Conservation (phyloP, 768 basidiomycete species). For the Sarcodon aspratus region DNA sequence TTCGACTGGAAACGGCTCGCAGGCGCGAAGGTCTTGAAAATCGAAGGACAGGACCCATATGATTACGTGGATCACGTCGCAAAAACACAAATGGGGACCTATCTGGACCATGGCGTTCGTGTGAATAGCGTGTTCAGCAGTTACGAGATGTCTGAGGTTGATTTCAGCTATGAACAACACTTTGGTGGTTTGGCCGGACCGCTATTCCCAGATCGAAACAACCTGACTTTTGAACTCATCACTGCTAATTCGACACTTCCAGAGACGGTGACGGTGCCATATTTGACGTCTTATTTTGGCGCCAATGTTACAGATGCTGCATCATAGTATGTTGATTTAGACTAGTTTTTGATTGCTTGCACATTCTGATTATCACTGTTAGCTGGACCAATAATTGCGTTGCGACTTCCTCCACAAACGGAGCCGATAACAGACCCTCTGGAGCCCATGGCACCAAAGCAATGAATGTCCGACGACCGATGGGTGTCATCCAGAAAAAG, state of each 20-base stretch:
- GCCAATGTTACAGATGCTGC: conserved; percentile 34
- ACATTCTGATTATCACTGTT: neutral
- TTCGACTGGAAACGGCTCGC: conserved; percentile 54
- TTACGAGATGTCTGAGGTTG: conserved; percentile 27
- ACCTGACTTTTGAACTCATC: conserved; percentile 36
- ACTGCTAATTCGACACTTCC: conserved; percentile 30
- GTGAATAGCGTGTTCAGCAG: conserved; percentile 53
- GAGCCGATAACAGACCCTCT: conserved; percentile 22
- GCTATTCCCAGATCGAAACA: conserved; percentile 32
- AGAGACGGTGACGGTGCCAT: conserved; percentile 43
- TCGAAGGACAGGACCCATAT: conserved; percentile 42
- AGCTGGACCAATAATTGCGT: conserved; percentile 55
- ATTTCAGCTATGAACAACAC: conserved; percentile 36
- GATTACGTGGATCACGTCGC: conserved; percentile 47
- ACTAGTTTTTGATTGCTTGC: conserved; percentile 21
- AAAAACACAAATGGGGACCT: conserved; percentile 48
- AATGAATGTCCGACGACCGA: neutral
- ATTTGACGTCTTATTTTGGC: conserved; percentile 35
- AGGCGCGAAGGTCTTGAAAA: conserved; percentile 43
- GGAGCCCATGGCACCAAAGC: neutral
- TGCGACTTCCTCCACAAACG: conserved; percentile 37
- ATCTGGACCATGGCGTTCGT: conserved; percentile 49
- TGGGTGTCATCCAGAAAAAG: neutral
- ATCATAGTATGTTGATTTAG: conserved; percentile 45
- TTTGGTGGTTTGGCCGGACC: conserved; percentile 47